phyloP scores from a whole-genome alignment of 163 green algal species.

The Scenedesmus sp. region DNA sequence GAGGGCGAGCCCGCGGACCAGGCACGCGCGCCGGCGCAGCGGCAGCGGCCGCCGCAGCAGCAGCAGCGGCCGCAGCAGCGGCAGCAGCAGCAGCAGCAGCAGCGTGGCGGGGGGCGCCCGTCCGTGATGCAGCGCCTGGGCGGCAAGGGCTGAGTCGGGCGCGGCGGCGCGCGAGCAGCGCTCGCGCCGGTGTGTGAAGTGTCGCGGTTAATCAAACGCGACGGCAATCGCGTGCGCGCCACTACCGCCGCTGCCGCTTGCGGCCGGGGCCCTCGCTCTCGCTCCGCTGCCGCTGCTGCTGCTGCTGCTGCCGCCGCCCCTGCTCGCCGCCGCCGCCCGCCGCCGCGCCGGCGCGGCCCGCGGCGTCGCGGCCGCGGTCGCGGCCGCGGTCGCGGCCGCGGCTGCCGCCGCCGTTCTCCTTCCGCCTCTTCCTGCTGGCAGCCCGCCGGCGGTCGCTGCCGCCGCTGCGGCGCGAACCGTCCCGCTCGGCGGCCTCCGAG shows the following conservation, averaged over 20 bases:
- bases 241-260: neutral
- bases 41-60: neutral
- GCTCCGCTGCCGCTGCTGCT: conserved; percentile 4
- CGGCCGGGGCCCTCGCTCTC: neutral
- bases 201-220: no score
- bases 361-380: conserved; percentile 11
- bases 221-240: no score
- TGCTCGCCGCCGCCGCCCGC: neutral
- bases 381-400: neutral
- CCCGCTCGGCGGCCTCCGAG: no score
- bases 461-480: conserved; percentile 1
- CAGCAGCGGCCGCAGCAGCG: neutral
- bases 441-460: neutral
- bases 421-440: neutral
- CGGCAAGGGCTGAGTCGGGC: neutral
- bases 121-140: conserved; percentile 16
- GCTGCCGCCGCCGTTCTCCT: neutral
- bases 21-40: neutral
- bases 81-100: neutral
- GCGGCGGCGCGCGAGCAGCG: no score
- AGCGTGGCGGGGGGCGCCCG: neutral
- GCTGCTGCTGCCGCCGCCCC: neutral
- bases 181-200: no score
- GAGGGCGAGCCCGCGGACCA: neutral
- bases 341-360: conserved; percentile 15